Conservation (phyloP, 2,329 filamentous ascomycete species). For the Plenodomus lindquistii region DNA sequence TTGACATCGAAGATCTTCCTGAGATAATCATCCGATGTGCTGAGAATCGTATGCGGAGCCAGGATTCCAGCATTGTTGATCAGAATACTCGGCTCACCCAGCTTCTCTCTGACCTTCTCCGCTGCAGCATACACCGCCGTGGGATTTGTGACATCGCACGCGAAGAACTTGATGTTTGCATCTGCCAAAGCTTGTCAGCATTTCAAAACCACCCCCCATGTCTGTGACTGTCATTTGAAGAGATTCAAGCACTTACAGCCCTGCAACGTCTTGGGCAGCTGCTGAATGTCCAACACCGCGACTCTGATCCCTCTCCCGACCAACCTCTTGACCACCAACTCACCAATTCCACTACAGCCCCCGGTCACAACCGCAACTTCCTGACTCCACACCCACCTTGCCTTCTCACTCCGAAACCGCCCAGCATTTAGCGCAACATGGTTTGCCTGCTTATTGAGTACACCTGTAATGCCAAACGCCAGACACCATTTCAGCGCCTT, state of each 20-base stretch:
- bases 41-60: conserved; percentile 35
- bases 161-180: conserved; percentile 33
- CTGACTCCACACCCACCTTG: conserved; percentile 36
- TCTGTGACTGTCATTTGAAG: too few relatives aligned
- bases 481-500: conserved; percentile 37
- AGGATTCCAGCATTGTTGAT: conserved; percentile 45
- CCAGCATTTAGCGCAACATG: conserved; percentile 45
- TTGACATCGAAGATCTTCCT: conserved; percentile 44
- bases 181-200: conserved; percentile 19
- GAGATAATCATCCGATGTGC: conserved; percentile 34
- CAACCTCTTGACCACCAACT: conserved; percentile 33
- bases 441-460: conserved; percentile 34
- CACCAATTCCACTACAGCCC: conserved; percentile 44
- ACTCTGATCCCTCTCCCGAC: conserved; percentile 33
- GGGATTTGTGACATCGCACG: conserved; percentile 41
- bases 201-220: too few relatives aligned
- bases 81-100: conserved; percentile 39
- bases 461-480: conserved; percentile 36
- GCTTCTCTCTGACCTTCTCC: conserved; percentile 18
- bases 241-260: conserved; percentile 30
- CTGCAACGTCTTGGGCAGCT: conserved; percentile 31
- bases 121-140: conserved; percentile 30
- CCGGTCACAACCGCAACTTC: conserved; percentile 45
- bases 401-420: conserved; percentile 40
- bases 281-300: conserved; percentile 40